Evolutionary conservation across 345 rosid genomes (phyloP).

Genomic region (Arabidopsis arenosa): DNA sequence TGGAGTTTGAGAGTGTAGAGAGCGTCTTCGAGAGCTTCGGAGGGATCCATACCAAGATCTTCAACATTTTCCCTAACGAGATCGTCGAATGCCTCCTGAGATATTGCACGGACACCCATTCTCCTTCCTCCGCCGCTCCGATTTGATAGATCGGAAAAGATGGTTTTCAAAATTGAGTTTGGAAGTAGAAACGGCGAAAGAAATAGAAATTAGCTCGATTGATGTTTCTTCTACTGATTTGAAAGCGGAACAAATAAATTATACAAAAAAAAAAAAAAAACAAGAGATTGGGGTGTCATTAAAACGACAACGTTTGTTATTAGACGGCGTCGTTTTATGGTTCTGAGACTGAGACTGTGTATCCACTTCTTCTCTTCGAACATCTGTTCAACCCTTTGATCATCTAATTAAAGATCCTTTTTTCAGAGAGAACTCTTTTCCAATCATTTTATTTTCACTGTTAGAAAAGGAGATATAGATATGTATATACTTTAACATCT

Average conservation of each 20-base stretch:
- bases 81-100: constrained; percentile 89
- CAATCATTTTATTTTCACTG: background rate
- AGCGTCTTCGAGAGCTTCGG: constrained; percentile 92
- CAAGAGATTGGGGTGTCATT: background rate
- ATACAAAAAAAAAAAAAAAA: background rate
- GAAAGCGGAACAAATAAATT: constrained; percentile 7
- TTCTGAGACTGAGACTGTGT: background rate
- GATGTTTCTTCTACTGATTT: background rate
- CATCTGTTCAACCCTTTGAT: constrained; percentile 1
- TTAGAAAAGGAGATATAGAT: background rate
- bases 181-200: constrained; percentile 13
- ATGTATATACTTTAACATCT: background rate
- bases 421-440: background rate
- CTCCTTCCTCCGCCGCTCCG: constrained; percentile 55
- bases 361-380: background rate
- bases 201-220: background rate
- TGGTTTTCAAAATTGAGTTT: background rate
- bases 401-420: background rate
- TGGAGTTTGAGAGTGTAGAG: constrained; percentile 78
- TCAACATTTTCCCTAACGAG: constrained; percentile 86
- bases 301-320: background rate
- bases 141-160: constrained; percentile 12
- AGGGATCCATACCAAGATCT: constrained; percentile 87
- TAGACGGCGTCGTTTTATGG: background rate
- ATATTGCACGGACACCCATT: constrained; percentile 64